Evolutionary conservation across 1,139 yeast species (phyloP).

Genomic region (Yarrowia galli): DNA sequence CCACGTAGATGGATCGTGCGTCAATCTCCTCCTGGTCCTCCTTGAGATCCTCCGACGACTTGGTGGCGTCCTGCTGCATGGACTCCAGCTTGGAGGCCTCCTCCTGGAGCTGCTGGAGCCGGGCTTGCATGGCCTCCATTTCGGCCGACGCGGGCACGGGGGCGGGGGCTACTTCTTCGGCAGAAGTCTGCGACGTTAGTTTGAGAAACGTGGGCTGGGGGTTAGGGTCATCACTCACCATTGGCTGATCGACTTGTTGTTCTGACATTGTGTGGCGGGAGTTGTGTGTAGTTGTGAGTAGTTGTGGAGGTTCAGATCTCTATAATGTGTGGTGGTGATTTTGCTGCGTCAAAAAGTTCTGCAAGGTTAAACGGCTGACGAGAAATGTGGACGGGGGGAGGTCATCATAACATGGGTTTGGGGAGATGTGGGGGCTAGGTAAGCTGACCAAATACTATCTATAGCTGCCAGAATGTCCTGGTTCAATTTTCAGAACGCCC

Average conservation of each 20-base stretch:
- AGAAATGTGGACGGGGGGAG: not conserved
- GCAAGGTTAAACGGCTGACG: conserved; percentile 15
- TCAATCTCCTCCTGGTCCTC: conserved; percentile 69
- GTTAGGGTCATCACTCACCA: conserved; percentile 30
- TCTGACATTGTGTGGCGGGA: conserved; percentile 25
- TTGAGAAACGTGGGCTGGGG: conserved; percentile 28
- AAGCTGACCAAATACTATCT: too few relatives aligned
- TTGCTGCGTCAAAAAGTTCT: conserved; percentile 22
- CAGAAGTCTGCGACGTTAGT: conserved; percentile 35
- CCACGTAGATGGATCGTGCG: conserved; percentile 82
- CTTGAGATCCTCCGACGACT: conserved; percentile 54
- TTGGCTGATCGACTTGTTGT: conserved; percentile 32
- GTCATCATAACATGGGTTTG: too few relatives aligned
- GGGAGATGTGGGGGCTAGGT: not conserved
- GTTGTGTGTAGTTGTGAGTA: not conserved
- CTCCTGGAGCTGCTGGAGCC: conserved; percentile 57
- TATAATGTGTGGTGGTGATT: conserved; percentile 2
- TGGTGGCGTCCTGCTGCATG: conserved; percentile 59
- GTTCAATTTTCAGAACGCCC: too few relatives aligned
- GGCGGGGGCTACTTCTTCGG: conserved; percentile 7
- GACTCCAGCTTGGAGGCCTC: conserved; percentile 63
- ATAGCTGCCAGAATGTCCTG: too few relatives aligned
- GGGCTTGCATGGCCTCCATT: conserved; percentile 49
- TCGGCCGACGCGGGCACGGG: conserved; percentile 27
- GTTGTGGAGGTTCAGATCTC: not conserved